A percentile compares a stretch with the other conserved stretches of the same genome.
Evolutionary conservation across 345 rosid genomes (phyloP).

Genomic region (Camelina sativa): DNA sequence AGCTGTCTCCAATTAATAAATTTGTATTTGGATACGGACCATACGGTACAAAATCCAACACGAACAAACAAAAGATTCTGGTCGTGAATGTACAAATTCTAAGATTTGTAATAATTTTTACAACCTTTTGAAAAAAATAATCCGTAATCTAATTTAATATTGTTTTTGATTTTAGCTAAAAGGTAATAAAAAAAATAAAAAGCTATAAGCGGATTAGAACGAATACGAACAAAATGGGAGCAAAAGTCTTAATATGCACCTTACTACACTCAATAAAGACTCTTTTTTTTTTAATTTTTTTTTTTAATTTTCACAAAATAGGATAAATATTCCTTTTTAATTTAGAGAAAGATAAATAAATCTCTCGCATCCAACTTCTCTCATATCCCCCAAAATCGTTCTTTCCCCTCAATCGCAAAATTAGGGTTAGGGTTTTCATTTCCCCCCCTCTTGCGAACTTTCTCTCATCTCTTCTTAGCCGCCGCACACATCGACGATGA

Average conservation of each 20-base stretch:
- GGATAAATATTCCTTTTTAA: slow-evolving; percentile 7
- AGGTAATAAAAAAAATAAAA: no score
- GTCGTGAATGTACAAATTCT: no score
- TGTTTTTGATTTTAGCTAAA: no score
- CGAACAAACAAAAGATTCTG: no score
- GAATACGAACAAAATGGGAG: background rate
- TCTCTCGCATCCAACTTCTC: background rate
- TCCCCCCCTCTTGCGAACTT: background rate
- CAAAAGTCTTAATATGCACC: slow-evolving; percentile 34
- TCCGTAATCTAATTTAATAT: no score
- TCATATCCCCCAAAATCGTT: slow-evolving; percentile 32
- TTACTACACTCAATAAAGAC: slow-evolving; percentile 8
- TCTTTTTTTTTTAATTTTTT: background rate
- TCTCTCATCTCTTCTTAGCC: slow-evolving; percentile 24
- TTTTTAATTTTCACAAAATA: background rate
- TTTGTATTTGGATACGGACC: no score
- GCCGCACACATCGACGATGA: slow-evolving; percentile 53
- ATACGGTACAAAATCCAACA: no score
- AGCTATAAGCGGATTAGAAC: no score
- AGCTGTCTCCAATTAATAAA: no score
- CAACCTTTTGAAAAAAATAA: no score
- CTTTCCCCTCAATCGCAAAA: slow-evolving; percentile 23
- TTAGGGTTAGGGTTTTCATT: slow-evolving; percentile 43
- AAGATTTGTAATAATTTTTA: no score
- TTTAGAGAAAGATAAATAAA: slow-evolving; percentile 26